Percentiles rank a stretch among this genome's conserved stretches.
These are phyloP conservation scores for Melanogaster broomeanus DNA, from an alignment of 768 basidiomycete genomes.

Conservation along the genomic window DNA sequence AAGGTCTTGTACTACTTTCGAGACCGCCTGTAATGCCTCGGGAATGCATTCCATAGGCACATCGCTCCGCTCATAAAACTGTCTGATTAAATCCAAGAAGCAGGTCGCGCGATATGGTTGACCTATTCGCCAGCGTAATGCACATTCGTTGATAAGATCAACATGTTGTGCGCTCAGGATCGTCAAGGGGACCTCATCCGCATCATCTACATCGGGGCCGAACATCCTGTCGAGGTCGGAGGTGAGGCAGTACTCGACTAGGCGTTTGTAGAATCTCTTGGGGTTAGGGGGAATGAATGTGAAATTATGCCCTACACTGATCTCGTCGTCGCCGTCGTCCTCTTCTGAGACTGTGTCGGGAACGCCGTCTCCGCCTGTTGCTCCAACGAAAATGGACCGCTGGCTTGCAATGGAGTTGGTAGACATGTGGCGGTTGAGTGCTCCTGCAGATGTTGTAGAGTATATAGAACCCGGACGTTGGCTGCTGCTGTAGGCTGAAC, in stretches of 20 bases:
- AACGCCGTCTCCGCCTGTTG: slow-evolving; percentile 29
- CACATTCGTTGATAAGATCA: slow-evolving; percentile 85
- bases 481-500: slow-evolving; percentile 21
- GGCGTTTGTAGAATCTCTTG: slow-evolving; percentile 78
- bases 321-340: slow-evolving; percentile 63
- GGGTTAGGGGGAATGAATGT: slow-evolving; percentile 92
- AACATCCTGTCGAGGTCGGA: slow-evolving; percentile 89
- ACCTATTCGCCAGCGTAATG: slow-evolving; percentile 85
- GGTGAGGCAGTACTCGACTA: slow-evolving; percentile 81
- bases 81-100: slow-evolving; percentile 84
- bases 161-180: slow-evolving; percentile 82
- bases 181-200: slow-evolving; percentile 92
- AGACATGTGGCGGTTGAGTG: slow-evolving; percentile 53
- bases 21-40: slow-evolving; percentile 78
- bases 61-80: slow-evolving; percentile 85
- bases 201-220: slow-evolving; percentile 87
- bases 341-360: slow-evolving; percentile 40
- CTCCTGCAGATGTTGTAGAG: slow-evolving; percentile 36
- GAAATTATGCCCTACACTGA: slow-evolving; percentile 75
- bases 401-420: slow-evolving; percentile 69
- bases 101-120: slow-evolving; percentile 75
- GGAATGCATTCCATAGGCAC: slow-evolving; percentile 95
- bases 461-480: slow-evolving; percentile 62
- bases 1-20: slow-evolving; percentile 68
- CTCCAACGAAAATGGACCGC: slow-evolving; percentile 51